A percentile compares a stretch with the other conserved stretches of the same genome.
These are phyloP conservation scores for Inonotus obliquus DNA, from an alignment of 1,284 basidiomycete genomes.

Conservation along the genomic window DNA sequence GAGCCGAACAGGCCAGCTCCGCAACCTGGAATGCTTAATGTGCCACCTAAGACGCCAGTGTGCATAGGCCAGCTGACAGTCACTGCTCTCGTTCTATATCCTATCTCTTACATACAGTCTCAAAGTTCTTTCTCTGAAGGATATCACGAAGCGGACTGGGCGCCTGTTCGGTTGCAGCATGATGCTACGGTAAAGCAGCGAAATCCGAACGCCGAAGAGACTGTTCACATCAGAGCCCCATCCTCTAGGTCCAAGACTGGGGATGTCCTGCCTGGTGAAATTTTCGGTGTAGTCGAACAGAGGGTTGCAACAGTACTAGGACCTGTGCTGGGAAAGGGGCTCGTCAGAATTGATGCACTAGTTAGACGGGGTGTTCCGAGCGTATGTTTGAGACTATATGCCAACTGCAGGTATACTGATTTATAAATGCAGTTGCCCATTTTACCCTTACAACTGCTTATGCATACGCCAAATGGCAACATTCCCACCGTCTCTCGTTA, in stretches of 20 bases:
- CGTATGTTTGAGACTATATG: constrained; percentile 39
- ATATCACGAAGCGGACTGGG: constrained; percentile 59
- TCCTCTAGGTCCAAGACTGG: constrained; percentile 43
- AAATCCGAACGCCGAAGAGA: constrained; percentile 59
- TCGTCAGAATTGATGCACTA: constrained; percentile 82
- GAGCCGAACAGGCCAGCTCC: constrained; percentile 22
- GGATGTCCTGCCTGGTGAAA: constrained; percentile 51
- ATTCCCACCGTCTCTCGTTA: constrained; percentile 76
- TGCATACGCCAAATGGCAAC: constrained; percentile 92
- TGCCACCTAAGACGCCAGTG: constrained; percentile 72
- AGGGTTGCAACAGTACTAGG: constrained; percentile 74
- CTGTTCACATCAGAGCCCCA: constrained; percentile 78
- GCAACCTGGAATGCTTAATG: constrained; percentile 39
- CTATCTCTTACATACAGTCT: constrained; percentile 63
- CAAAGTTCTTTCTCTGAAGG: constrained; percentile 34
- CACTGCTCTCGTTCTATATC: constrained; percentile 83
- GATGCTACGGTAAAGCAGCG: constrained; percentile 49
- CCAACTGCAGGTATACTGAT: constrained; percentile 15
- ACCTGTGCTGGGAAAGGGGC: constrained; percentile 75
- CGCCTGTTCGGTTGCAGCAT: constrained; percentile 70
- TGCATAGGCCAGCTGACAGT: constrained; percentile 85
- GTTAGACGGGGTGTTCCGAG: constrained; percentile 57
- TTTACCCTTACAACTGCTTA: constrained; percentile 77
- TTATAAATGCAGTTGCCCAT: constrained; percentile 61
- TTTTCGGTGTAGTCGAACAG: constrained; percentile 84